Base-by-base conservation (phyloP, 306 rosid genomes). In the Myrica gale region DNA sequence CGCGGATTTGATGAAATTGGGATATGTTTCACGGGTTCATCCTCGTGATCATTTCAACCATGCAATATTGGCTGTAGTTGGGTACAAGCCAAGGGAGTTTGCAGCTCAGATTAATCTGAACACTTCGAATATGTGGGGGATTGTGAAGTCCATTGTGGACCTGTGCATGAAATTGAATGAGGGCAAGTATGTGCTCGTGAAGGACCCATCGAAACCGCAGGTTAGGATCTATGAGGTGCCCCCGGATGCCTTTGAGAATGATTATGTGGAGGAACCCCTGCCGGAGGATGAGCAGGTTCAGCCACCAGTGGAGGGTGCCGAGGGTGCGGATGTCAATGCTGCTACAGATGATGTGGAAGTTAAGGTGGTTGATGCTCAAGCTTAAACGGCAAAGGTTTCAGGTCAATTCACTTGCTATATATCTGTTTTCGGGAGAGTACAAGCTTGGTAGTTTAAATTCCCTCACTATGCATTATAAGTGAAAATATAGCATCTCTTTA, bases 201-300 rank as follows among this genome's bases (percentile, higher is more conserved):
- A 94, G 87, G 97, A 94, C 76, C 98, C 97, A 4, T 70, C 95
- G 4, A 94, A 94, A 84, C 98, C 98, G 0, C 97, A 94, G 74
- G 96, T 94, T 84, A 89, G 98, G 82, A 94, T 94, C 76, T 94
- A 94, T 74, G 96, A 94, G 83, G 97, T 94, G 78, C 97, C 98
- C 0, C 82, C 83, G 0, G 96, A 94, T 85, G 96, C 98, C 0
- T 94, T 94, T 80, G 97, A 94, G 79, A 94, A 94, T 41, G 98
- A 94, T 81, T 94, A 94, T 69, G 96, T 90, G 68, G 98, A 94
- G 86, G 98, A 94, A 78, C 98, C 98, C 2, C 85, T 94, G 43
- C 97, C 98, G 0, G 98, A 94, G 77, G 97, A 92, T 0, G 96
- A 94, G 42, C 98, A 94, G 87, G 97, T 79, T 85, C 97, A 94